phyloP scores from a whole-genome alignment of 164 flowering plant genomes.

The Protea cynaroides region DNA sequence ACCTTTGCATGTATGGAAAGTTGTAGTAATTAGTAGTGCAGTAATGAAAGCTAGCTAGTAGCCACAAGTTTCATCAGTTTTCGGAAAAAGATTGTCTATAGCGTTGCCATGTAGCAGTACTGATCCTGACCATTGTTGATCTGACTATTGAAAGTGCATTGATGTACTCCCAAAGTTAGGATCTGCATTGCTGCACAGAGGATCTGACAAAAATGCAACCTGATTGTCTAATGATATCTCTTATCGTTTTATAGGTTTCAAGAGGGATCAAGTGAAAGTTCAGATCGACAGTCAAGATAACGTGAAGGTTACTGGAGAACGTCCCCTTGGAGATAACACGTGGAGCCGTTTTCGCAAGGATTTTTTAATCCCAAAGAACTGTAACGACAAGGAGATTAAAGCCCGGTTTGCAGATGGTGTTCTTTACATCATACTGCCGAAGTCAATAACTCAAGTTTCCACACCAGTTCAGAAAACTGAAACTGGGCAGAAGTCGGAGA shows the following conservation, averaged over 20 bases:
- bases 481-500: not conserved
- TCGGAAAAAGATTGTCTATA: too few relatives aligned
- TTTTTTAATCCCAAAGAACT: slow-evolving; percentile 28
- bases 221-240: too few relatives aligned
- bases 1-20: too few relatives aligned
- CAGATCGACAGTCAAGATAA: slow-evolving; percentile 9
- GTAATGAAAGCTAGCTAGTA: too few relatives aligned
- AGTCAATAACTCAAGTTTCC: slow-evolving; percentile 1
- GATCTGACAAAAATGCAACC: too few relatives aligned
- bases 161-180: too few relatives aligned
- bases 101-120: too few relatives aligned
- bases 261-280: slow-evolving; percentile 13
- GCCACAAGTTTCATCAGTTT: too few relatives aligned
- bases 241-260: slow-evolving; percentile 9
- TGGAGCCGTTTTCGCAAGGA: slow-evolving; percentile 39
- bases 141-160: too few relatives aligned
- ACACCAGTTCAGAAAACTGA: not conserved
- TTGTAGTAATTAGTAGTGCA: too few relatives aligned
- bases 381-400: slow-evolving; percentile 19
- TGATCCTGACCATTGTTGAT: too few relatives aligned
- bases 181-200: too few relatives aligned
- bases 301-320: slow-evolving; percentile 39
- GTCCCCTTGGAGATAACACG: slow-evolving; percentile 21
- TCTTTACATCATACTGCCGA: slow-evolving; percentile 38
- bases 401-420: slow-evolving; percentile 29